Percentiles rank a stretch among this genome's conserved stretches.
phyloP scores from a whole-genome alignment of 495 filamentous ascomycete species.

The Pseudomonodictys pantanalensis region DNA sequence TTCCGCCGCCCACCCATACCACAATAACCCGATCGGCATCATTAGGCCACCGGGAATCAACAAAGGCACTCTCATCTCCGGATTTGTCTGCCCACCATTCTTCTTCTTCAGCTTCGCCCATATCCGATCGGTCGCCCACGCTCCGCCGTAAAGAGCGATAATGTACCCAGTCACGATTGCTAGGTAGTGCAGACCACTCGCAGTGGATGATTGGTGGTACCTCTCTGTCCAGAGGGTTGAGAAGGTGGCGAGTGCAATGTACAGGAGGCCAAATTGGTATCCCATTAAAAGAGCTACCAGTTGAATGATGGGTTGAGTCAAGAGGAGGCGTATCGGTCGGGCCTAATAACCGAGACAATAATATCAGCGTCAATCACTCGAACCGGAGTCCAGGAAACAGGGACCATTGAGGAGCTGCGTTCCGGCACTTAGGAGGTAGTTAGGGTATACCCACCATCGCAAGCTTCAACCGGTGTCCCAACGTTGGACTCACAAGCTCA shows the following conservation, averaged over 20 bases:
- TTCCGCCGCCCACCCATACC: slow-evolving; percentile 51
- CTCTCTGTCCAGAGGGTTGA: slow-evolving; percentile 37
- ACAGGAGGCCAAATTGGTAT: slow-evolving; percentile 43
- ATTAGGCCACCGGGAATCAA: slow-evolving; percentile 35
- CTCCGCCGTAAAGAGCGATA: slow-evolving; percentile 29
- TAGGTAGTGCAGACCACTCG: slow-evolving; percentile 43
- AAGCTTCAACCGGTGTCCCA: slow-evolving; percentile 5
- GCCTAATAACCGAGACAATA: no score
- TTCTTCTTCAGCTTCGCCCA: slow-evolving; percentile 23
- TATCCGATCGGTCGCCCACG: slow-evolving; percentile 33
- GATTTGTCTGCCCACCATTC: slow-evolving; percentile 22
- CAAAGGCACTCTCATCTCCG: slow-evolving; percentile 40
- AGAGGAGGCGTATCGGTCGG: slow-evolving; percentile 36
- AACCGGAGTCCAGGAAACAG: no score
- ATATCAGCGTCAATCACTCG: no score
- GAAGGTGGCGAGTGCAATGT: slow-evolving; percentile 46
- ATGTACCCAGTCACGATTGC: slow-evolving; percentile 40
- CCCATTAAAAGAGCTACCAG: slow-evolving; percentile 39
- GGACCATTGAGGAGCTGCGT: no score
- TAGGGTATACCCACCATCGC: no score
- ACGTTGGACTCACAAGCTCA: neutral
- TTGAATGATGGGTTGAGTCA: slow-evolving; percentile 42
- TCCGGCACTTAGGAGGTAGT: no score
- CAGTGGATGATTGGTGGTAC: slow-evolving; percentile 38
- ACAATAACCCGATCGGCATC: slow-evolving; percentile 51